Base-by-base conservation (phyloP, 176 grass and related monocot genomes). In the Olyra latifolia region DNA sequence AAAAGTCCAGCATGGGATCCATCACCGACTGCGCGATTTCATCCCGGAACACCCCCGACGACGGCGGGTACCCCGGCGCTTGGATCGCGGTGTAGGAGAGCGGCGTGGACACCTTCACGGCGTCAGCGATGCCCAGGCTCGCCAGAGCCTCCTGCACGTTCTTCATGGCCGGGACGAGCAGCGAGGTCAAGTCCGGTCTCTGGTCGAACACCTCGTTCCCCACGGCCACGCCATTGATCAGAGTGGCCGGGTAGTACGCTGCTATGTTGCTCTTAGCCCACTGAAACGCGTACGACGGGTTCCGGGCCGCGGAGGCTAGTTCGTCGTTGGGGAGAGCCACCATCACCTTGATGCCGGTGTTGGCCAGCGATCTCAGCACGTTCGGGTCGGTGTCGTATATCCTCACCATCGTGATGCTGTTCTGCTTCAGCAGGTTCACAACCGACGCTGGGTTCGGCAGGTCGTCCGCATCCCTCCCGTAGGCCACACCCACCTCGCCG, bases 131-230 rank as follows among this genome's bases (percentile, higher is more conserved):
- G 13, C 32, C 4, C 24, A 90, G 77, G 20, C 68, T 35, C 6
- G 44, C 68, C 16, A 91, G 82, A 64, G 88, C 88, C 9, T 15
- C 47, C 15, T 89, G 83, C 7, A 89, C 65, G 48, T 91, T 91
- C 39, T 1, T 43, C 82, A 91, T 91, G 65, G 89, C 85, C 32
- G 20, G 85, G 2, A 91, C 60, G 44, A 91, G 89, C 24, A 54
- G 10, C 0, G 23, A 1, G 1, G 67, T 85, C 7, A 77, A 43
- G 44, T 82, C 76, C 6, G 42, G 40, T 1, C 85, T 58, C 27
- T 81, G 5, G 39, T 80, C 64, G 70, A 96, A 92, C 44, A 96
- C 93, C 82, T 96, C 90, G 69, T 96, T 96, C 15, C 90, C 93
- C 1, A 96, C 90, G 17, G 87, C 82, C 0, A 96, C 80, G 75